Conservation (phyloP, 257 asterid genomes). For the Ligustrum vulgare region DNA sequence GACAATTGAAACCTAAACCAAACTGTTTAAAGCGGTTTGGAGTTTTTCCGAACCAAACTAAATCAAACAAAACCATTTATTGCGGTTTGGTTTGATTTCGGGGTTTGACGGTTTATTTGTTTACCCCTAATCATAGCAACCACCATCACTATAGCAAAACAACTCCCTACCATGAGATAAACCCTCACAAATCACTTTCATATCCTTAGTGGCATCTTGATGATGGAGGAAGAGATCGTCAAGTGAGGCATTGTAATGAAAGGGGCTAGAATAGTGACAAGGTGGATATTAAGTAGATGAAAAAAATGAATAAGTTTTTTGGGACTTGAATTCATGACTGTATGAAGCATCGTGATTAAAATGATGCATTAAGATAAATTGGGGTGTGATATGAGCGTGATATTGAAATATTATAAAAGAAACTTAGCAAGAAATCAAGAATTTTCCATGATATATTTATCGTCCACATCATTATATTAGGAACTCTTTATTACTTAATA, state of each 20-base stretch:
- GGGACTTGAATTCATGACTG: not conserved
- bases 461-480: not conserved
- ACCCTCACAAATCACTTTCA: not conserved
- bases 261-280: not conserved
- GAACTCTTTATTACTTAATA: no score
- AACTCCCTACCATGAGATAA: not conserved
- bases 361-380: not conserved
- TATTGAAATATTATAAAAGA: not conserved
- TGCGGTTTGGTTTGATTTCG: no score
- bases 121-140: not conserved
- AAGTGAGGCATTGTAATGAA: not conserved
- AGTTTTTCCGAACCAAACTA: no score
- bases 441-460: not conserved
- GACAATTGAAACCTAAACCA: no score
- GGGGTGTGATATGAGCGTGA: not conserved
- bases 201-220: not conserved
- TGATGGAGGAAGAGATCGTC: not conserved
- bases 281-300: not conserved
- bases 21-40: no score
- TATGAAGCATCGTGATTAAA: not conserved
- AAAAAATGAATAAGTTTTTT: not conserved
- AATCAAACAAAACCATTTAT: no score
- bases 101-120: no score
- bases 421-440: not conserved
- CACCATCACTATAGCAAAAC: not conserved